Conservation (phyloP, 208 protist species). For the Chromosphaera perkinsii region DNA sequence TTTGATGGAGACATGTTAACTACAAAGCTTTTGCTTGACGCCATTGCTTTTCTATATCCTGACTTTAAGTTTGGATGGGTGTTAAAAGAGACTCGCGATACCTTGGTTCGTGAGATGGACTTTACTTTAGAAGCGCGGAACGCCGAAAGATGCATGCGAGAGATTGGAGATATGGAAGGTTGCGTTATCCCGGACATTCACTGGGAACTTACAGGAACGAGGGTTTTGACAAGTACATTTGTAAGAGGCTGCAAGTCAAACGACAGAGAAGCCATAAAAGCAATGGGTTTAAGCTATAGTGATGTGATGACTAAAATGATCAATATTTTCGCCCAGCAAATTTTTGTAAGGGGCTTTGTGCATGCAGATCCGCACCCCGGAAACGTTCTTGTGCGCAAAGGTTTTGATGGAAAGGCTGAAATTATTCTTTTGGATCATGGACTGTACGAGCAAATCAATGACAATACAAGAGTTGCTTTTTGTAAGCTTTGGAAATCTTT, state of each 20-base stretch:
- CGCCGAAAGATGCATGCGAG: slow-evolving; percentile 64
- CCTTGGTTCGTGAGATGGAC: slow-evolving; percentile 58
- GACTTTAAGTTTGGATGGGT: slow-evolving; percentile 43
- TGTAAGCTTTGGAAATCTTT: neutral
- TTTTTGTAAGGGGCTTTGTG: neutral
- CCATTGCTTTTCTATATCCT: slow-evolving; percentile 67
- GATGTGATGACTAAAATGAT: neutral
- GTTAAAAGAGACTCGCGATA: slow-evolving; percentile 60
- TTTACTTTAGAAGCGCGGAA: slow-evolving; percentile 83
- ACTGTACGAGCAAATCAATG: neutral
- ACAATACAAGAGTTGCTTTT: neutral
- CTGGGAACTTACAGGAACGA: neutral
- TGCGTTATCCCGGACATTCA: no score
- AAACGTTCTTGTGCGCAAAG: neutral
- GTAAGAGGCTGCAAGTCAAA: neutral
- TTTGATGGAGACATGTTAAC: slow-evolving; percentile 78
- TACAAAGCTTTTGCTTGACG: slow-evolving; percentile 64
- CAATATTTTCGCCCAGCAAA: neutral
- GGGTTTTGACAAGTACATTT: neutral
- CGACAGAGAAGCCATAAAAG: neutral
- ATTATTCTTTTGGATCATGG: neutral
- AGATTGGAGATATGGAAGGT: neutral
- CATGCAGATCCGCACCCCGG: slow-evolving; percentile 6
- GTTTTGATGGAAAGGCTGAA: neutral
- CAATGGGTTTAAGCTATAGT: neutral